Percentiles rank a stretch among this genome's conserved stretches.
Evolutionary conservation across 1,284 basidiomycete genomes (phyloP).

Genomic region (Takashimella koratensis): DNA sequence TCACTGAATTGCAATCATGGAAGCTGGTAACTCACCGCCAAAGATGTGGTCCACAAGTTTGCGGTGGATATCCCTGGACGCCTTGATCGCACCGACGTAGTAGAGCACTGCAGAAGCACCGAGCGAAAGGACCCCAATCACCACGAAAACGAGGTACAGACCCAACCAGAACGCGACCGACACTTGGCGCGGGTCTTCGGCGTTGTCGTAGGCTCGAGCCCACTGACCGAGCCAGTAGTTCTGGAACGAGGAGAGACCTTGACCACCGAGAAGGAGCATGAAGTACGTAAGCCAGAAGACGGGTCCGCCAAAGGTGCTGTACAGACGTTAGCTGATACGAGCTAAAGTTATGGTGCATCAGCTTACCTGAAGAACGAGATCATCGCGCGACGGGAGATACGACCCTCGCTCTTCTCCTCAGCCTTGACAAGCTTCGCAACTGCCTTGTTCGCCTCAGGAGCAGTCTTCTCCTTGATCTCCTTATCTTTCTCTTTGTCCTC

Average conservation of each 20-base stretch:
- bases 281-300: conserved; percentile 49
- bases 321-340: conserved; percentile 4
- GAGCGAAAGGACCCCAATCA: conserved; percentile 31
- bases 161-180: conserved; percentile 52
- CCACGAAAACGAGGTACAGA: conserved; percentile 51
- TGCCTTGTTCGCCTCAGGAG: conserved; percentile 8
- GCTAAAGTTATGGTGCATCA: conserved; percentile 16
- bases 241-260: conserved; percentile 49
- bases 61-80: conserved; percentile 59
- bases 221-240: conserved; percentile 62
- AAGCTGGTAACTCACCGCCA: conserved; percentile 25
- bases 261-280: conserved; percentile 30
- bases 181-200: conserved; percentile 29
- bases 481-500: conserved; percentile 44
- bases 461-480: conserved; percentile 32
- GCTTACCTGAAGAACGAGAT: conserved; percentile 50
- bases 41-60: conserved; percentile 59
- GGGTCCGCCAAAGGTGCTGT: conserved; percentile 49
- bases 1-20: conserved; percentile 2
- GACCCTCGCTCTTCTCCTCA: conserved; percentile 60
- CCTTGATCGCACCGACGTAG: conserved; percentile 53
- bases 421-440: conserved; percentile 53
- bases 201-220: conserved; percentile 56
- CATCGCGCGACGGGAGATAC: conserved; percentile 51
- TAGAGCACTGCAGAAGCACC: conserved; percentile 42